Base-by-base conservation (phyloP, 1,284 basidiomycete genomes). In the Naganishia sp. region DNA sequence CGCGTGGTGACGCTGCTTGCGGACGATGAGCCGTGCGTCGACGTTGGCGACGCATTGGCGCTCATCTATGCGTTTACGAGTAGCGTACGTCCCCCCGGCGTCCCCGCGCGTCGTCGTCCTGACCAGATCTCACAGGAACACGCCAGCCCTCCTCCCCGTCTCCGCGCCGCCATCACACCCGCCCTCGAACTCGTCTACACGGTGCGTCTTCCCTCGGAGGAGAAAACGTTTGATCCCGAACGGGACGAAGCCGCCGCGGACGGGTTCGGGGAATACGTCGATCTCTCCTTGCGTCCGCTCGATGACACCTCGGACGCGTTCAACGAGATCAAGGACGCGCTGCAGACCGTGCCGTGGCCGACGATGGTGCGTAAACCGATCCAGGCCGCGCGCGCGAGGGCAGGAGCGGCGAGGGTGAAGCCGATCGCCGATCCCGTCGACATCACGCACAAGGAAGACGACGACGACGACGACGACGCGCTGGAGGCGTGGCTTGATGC, bases 1-100 rank as follows among this genome's bases (percentile, higher is more conserved):
- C 73, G 73, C 63, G 84, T 83, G 21, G 21, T 21, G 21, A 21
- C 21, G 21, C 21, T 21, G 21, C 21, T 21, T 21, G 21, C 21
- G 21, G 21, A 21, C 21, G 21, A 21, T 21, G 21, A 21, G 21
- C 21, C 21, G 21, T 21, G 21, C 21, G 21, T 21, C 21, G 21
- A 21, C 21, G 21, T 21, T 21, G 21, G 16, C 6, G 52, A 18
- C 6, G 28, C 33, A 6, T 2, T 4, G 36, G 53, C 36, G 1
- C n/a, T 55, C 6, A 39, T 55, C 4, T 55, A 42, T 10, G 49
- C 16, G 13, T 55, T 18, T 39, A 39, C 53, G 4, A 21, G 10
- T 21, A 11, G 18, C n/a, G 53, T 55, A 42, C 28, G 53, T 33
- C 10, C 25, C 25, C 21, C 21, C 21, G 21, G 21, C 21, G 0